A percentile compares a stretch with the other conserved stretches of the same genome.
phyloP scores from a whole-genome alignment of 345 rosid species.

The Rhodamnia argentea region DNA sequence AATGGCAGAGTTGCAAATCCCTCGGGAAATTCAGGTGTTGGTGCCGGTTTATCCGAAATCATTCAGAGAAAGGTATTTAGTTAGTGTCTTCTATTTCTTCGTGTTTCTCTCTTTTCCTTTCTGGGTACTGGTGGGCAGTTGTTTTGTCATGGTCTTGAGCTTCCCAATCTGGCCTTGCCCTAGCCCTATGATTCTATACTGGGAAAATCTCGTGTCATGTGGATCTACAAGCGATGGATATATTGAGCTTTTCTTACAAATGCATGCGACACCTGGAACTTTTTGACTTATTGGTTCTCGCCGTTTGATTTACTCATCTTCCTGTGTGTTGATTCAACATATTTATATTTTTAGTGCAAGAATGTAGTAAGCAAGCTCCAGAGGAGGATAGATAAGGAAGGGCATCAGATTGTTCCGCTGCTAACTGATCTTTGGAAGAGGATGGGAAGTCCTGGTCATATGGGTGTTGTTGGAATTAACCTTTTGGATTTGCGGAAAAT shows the following conservation, averaged over 20 bases:
- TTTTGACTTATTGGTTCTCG: not conserved
- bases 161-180: not conserved
- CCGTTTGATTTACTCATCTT: not conserved
- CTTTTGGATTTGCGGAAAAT: slow-evolving; percentile 80
- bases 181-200: not conserved
- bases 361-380: slow-evolving; percentile 85
- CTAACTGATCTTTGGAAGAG: slow-evolving; percentile 84
- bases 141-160: not conserved
- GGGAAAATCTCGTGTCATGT: not conserved
- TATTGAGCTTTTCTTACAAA: not conserved
- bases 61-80: slow-evolving; percentile 69
- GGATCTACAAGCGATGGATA: not conserved
- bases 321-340: not conserved
- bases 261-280: not conserved
- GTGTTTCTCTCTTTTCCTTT: not conserved
- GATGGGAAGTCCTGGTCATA: slow-evolving; percentile 53
- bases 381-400: slow-evolving; percentile 86
- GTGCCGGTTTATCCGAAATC: slow-evolving; percentile 59
- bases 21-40: slow-evolving; percentile 34
- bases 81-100: not conserved
- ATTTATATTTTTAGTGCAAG: slow-evolving; percentile 62
- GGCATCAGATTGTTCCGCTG: slow-evolving; percentile 89
- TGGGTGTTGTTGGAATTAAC: slow-evolving; percentile 55
- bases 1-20: slow-evolving; percentile 41
- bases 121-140: not conserved